phyloP scores from a whole-genome alignment of 2,329 filamentous ascomycete species.

The Neophaeococcomyces mojaviensis region DNA sequence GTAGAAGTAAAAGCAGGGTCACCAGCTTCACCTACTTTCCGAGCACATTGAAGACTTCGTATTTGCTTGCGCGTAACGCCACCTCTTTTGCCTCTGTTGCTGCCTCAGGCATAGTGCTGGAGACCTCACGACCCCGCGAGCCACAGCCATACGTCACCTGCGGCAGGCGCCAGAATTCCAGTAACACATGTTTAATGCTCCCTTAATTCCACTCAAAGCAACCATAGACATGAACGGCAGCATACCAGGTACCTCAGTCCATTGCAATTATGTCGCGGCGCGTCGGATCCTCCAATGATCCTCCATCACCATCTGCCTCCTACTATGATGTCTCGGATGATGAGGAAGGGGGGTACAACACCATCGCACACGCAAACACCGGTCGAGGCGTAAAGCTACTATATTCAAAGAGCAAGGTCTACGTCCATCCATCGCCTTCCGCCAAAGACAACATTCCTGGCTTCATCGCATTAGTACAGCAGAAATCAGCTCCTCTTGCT shows the following conservation, averaged over 20 bases:
- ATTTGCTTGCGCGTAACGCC: too few species aligned
- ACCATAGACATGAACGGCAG: background rate
- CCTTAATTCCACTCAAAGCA: background rate
- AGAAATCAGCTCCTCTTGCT: slow-evolving; percentile 49
- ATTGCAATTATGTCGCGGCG: slow-evolving; percentile 1
- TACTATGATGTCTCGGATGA: slow-evolving; percentile 97
- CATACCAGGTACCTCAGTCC: background rate
- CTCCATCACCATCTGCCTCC: slow-evolving; percentile 71
- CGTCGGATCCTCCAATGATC: slow-evolving; percentile 2
- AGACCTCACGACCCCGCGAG: too few species aligned
- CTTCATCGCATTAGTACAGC: slow-evolving; percentile 86
- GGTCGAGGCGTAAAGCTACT: slow-evolving; percentile 85
- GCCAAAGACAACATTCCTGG: slow-evolving; percentile 93
- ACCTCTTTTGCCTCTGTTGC: background rate
- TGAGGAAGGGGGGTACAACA: slow-evolving; percentile 91
- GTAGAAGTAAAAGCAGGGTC: too few species aligned
- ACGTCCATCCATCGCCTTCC: slow-evolving; percentile 87
- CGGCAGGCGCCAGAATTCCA: background rate
- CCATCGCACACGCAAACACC: slow-evolving; percentile 70
- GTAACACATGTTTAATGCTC: background rate
- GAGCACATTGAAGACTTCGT: too few species aligned
- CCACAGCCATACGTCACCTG: slow-evolving; percentile 1
- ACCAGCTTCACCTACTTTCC: too few species aligned
- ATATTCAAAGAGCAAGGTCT: slow-evolving; percentile 98
- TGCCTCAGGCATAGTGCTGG: background rate